Evolutionary conservation across 148 eudicot genomes (phyloP), one percentile per base, ranked within the genome.

Genomic region (Diospyros kaki): DNA sequence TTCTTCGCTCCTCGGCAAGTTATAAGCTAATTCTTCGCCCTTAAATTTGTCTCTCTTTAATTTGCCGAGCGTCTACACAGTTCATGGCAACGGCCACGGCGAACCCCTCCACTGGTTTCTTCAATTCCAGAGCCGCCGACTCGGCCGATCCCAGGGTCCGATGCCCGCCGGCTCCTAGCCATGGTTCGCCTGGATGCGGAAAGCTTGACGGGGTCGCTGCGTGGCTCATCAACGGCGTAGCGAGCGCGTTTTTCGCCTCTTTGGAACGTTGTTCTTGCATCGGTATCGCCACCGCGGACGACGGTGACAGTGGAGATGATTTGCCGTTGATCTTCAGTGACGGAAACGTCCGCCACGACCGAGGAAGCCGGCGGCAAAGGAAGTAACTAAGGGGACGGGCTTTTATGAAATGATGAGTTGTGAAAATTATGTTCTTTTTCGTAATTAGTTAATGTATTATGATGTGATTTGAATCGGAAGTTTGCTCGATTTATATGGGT

Each of bases 201-300:
- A 86, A 83, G 68, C 71, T 86, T 58, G 86, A 86, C 50, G 82
- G 84, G 50, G 81, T 76, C 55, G 86, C 86, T 66, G 83, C 77
- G 81, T 86, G 89, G 89, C 58, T 86, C 66, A 68, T 83, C 66
- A 78, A 81, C 52, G 82, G 89, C 44, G 69, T 86, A 0, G 41
- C 84, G 5, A 73, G 42, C 9, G 86, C 83, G 0, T 86, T 86
- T 45, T 86, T 86, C 45, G 84, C 86, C 0, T 86, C 89, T 1
- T 62, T 86, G 41, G 81, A 83, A 50, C 64, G 83, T 4, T 86
- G 89, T 65, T 86, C 86, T 53, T 86, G 89, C 75, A 76, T 86
- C 55, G 78, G 83, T 0, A 83, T 83, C 6, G 72, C 82, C 13
- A 86, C 89, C 4, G 82, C 42, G 6, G 88, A 80, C 4, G 89